These are phyloP conservation scores for Microthlaspi erraticum DNA, from an alignment of 345 rosid species.

Conservation along the genomic window DNA sequence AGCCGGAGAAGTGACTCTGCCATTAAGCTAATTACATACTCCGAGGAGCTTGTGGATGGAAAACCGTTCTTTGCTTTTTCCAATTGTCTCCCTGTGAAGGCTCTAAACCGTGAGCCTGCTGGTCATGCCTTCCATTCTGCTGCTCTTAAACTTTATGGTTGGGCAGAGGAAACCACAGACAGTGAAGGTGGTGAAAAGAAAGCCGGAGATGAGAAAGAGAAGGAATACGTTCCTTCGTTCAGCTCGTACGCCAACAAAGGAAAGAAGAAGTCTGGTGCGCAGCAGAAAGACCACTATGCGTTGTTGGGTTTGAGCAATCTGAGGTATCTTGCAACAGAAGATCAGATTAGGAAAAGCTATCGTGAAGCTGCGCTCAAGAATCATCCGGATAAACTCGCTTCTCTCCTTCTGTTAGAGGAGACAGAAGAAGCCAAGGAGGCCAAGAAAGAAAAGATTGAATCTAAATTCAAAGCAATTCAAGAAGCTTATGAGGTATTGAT, in stretches of 20 bases:
- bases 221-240: conserved; percentile 62
- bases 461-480: conserved; percentile 84
- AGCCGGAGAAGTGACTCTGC: conserved; percentile 46
- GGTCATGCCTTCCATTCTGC: conserved; percentile 87
- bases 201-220: conserved; percentile 65
- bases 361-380: conserved; percentile 93
- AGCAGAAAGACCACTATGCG: conserved; percentile 94
- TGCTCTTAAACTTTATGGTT: conserved; percentile 85
- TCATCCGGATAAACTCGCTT: conserved; percentile 95
- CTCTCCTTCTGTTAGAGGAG: conserved; percentile 84
- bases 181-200: conserved; percentile 56
- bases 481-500: conserved; percentile 93
- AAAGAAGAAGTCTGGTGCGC: conserved; percentile 78
- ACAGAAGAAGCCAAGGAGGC: conserved; percentile 91
- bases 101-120: conserved; percentile 82
- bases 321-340: conserved; percentile 98
- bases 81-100: conserved; percentile 85
- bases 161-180: conserved; percentile 57
- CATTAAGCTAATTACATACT: conserved; percentile 65
- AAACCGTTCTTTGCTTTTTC: conserved; percentile 73
- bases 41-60: conserved; percentile 79
- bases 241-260: conserved; percentile 82
- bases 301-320: conserved; percentile 88
- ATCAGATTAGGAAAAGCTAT: conserved; percentile 89
- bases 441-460: conserved; percentile 91